phyloP scores from a whole-genome alignment of 495 filamentous ascomycete genomes.

The Eremomyces bilateralis region DNA sequence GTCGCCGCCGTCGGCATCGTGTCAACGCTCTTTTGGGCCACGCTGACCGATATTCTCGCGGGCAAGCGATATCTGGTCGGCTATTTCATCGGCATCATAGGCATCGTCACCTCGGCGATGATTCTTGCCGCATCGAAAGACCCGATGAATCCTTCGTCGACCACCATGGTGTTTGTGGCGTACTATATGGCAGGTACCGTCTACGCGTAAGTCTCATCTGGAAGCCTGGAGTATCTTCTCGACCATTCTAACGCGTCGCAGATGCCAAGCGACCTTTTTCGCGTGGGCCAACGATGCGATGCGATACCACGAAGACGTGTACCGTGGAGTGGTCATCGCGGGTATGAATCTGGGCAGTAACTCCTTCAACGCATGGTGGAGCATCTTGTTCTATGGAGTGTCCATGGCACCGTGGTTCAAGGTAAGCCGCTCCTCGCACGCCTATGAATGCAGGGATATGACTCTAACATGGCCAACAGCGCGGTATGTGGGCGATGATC shows the following conservation, averaged over 20 bases:
- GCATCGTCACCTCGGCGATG: constrained; percentile 24
- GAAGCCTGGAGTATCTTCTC: too few relatives aligned
- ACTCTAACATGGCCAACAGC: background rate
- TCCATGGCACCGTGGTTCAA: constrained; percentile 35
- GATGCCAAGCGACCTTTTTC: constrained; percentile 36
- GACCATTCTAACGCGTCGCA: too few relatives aligned
- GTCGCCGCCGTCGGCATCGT: constrained; percentile 26
- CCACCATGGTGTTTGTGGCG: constrained; percentile 24
- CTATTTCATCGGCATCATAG: constrained; percentile 30
- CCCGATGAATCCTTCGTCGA: constrained; percentile 21
- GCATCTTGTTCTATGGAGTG: constrained; percentile 39
- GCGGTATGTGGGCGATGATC: constrained; percentile 13
- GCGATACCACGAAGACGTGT: constrained; percentile 23
- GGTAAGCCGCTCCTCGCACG: constrained; percentile 2
- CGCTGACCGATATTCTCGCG: constrained; percentile 28
- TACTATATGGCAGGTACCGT: constrained; percentile 33
- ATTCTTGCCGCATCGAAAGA: too few relatives aligned
- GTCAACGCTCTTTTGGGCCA: constrained; percentile 30
- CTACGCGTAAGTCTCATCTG: too few relatives aligned
- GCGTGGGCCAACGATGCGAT: constrained; percentile 40
- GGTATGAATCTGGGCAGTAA: constrained; percentile 36
- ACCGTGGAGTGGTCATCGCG: constrained; percentile 27
- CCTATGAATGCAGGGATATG: too few relatives aligned
- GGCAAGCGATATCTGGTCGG: constrained; percentile 30
- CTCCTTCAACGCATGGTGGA: constrained; percentile 39